Evolutionary conservation across 2,329 filamentous ascomycete species (phyloP).

Genomic region (Ascochyta koolunga): DNA sequence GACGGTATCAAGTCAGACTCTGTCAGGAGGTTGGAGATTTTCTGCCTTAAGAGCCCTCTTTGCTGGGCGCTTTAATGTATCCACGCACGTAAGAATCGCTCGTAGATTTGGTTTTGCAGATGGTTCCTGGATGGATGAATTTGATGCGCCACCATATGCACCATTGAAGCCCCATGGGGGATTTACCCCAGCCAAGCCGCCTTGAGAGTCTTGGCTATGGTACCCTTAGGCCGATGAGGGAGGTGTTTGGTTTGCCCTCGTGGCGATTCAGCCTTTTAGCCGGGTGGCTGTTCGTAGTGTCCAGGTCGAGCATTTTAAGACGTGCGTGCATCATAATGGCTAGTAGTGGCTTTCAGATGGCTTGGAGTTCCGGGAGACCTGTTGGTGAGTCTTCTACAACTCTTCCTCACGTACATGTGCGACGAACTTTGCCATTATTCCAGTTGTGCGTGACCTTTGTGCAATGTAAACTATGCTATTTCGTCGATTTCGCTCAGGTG

Average conservation of each 20-base stretch:
- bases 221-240: neutral
- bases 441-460: no score
- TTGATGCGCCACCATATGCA: neutral
- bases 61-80: neutral
- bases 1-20: neutral
- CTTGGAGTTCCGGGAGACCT: no score
- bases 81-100: no score
- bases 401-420: no score
- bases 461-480: no score
- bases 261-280: neutral
- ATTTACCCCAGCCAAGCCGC: slow-evolving; percentile 5
- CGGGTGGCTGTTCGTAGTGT: neutral
- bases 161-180: neutral
- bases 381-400: no score
- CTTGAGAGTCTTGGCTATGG: neutral
- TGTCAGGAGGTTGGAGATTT: neutral
- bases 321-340: no score
- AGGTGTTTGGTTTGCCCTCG: neutral
- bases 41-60: neutral
- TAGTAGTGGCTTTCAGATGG: no score
- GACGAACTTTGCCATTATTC: no score
- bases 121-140: neutral
- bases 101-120: neutral
- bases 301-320: no score
- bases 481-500: no score